Percentiles rank a stretch among this genome's conserved stretches.
Evolutionary conservation across 2,329 filamentous ascomycete species (phyloP).

Genomic region (Sarocladium oryzae): DNA sequence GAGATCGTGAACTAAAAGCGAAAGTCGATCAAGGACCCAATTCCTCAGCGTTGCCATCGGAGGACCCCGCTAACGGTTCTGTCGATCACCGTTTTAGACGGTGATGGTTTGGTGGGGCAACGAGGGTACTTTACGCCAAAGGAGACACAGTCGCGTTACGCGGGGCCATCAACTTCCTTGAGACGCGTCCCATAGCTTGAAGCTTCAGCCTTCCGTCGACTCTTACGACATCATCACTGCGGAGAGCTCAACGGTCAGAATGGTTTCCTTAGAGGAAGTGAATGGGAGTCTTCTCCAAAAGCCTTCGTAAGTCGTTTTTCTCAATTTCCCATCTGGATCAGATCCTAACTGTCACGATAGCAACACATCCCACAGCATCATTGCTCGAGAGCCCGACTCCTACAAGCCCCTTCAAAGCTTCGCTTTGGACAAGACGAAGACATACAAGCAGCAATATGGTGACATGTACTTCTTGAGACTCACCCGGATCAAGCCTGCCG

Average conservation of each 20-base stretch:
- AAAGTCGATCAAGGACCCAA: neutral
- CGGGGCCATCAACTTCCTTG: neutral
- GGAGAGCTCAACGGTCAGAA: conserved; percentile 13
- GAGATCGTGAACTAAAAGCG: neutral
- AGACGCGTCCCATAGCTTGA: conserved; percentile 4
- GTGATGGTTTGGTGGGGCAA: neutral
- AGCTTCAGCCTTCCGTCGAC: neutral
- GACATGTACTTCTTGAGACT: conserved; percentile 97
- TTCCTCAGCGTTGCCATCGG: neutral
- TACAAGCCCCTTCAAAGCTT: conserved; percentile 77
- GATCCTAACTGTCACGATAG: conserved; percentile 13
- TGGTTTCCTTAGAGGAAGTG: conserved; percentile 29
- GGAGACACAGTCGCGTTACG: neutral
- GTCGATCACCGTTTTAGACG: conserved; percentile 2
- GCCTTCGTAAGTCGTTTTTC: conserved; percentile 22
- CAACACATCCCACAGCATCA: conserved; percentile 28
- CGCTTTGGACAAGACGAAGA: conserved; percentile 59
- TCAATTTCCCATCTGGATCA: too few relatives aligned
- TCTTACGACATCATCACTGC: neutral
- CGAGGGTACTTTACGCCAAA: conserved; percentile 11
- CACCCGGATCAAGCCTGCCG: conserved; percentile 75
- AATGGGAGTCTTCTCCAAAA: conserved; percentile 26
- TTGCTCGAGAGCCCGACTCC: conserved; percentile 46
- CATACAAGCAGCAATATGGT: conserved; percentile 92
- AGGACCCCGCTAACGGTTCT: neutral